Percentiles rank a stretch among this genome's conserved stretches.
Conservation (phyloP, 2,329 filamentous ascomycete genomes). For the Truncatella angustata region DNA sequence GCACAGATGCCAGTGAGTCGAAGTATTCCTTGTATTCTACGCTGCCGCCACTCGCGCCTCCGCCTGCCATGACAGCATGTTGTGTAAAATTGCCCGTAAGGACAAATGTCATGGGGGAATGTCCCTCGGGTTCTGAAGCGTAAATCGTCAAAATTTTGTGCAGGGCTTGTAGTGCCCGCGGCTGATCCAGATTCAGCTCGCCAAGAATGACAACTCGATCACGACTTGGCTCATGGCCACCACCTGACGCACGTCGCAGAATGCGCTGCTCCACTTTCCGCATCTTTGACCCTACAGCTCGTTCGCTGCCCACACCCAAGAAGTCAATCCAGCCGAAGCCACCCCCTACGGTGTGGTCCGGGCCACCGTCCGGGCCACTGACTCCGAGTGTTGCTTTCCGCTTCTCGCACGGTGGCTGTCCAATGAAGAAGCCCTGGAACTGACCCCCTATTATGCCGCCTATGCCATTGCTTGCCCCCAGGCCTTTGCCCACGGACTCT, state of each 20-base stretch:
- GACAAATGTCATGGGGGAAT: conserved; percentile 75
- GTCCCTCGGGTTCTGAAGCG: conserved; percentile 59
- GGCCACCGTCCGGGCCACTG: conserved; percentile 54
- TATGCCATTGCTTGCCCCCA: conserved; percentile 77
- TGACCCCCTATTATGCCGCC: conserved; percentile 90
- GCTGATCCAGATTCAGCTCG: conserved; percentile 83
- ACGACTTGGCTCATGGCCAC: conserved; percentile 34
- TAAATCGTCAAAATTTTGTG: conserved; percentile 77
- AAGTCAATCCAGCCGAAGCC: conserved; percentile 98
- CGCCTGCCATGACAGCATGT: conserved; percentile 63
- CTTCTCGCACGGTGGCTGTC: conserved; percentile 87
- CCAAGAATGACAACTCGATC: conserved; percentile 72
- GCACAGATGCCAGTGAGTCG: conserved; percentile 76
- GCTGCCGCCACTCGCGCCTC: conserved; percentile 72
- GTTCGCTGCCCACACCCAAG: conserved; percentile 84
- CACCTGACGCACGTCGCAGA: conserved; percentile 40
- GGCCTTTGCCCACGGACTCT: conserved; percentile 62
- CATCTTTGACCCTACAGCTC: conserved; percentile 81
- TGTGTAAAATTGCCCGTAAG: conserved; percentile 81
- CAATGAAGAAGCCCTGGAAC: conserved; percentile 87
- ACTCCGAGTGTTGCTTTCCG: conserved; percentile 76
- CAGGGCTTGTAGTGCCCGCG: conserved; percentile 76
- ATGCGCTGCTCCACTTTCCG: conserved; percentile 72
- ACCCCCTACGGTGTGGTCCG: conserved; percentile 65
- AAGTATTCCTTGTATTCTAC: conserved; percentile 98